Evolutionary conservation across 768 basidiomycete species (phyloP), one percentile per base, ranked within the genome.

Genomic region (Harrya chromipes): DNA sequence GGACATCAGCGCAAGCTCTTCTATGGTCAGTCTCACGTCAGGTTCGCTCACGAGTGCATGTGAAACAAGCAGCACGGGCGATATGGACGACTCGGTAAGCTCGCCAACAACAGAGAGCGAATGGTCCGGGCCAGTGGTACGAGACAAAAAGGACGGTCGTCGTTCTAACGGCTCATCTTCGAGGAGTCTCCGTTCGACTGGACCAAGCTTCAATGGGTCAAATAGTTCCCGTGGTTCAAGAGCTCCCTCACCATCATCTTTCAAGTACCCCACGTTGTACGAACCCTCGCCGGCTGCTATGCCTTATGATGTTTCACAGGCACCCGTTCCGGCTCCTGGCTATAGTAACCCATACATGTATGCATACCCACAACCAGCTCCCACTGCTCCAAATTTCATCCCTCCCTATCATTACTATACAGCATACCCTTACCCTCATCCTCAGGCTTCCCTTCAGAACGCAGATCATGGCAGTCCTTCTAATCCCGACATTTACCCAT

Each of bases 31-130:
- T 57, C 75, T 85, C 46, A 77, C 82, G 1, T 87, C 83, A 4
- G 83, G 82, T 45, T 88, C 85, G 33, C 80, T 81, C 9, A 78
- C 76, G 5, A 66, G 77, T 45, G 74, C 68, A n/a, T 77, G 75
- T 21, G 82, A 78, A 46, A 72, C 76, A 24, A 85, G 84, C 58
- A 84, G 82, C 54, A 66, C 74, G 39, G 83, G 79, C 39, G 86
- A 87, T 59, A 66, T 77, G 9, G 87, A 89, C 49, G 88, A 89
- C 52, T 75, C 80, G 14, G 76, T 73, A 21, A 84, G 84, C 60
- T 86, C 84, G 7, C 85, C 84, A 29, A 77, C 85, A 6, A 88
- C 87, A 16, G 88, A 91, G 68, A 88, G 87, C 65, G 88, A 90
- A 67, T 88, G 85, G 80, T 88, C 88, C 9, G 80, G 73, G 3